Conservation (phyloP, 2,329 filamentous ascomycete species). For the Metarhizium robertsii region DNA sequence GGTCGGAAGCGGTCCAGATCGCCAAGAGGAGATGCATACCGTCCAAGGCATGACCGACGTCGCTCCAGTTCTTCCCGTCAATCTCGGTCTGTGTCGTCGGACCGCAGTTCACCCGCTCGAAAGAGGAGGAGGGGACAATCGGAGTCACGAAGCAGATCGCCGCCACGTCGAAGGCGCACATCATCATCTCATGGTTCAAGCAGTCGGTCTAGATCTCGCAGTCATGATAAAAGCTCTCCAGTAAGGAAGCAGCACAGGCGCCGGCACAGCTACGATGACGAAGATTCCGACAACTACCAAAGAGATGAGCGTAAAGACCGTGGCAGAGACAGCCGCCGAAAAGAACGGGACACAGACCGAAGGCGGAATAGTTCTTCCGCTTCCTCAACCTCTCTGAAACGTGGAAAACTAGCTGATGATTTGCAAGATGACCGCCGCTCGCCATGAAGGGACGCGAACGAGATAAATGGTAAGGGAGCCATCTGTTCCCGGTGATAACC, state of each 20-base stretch:
- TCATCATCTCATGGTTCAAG: slow-evolving; percentile 29
- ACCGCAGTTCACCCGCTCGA: slow-evolving; percentile 30
- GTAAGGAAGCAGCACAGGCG: slow-evolving; percentile 3
- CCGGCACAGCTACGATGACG: slow-evolving; percentile 2
- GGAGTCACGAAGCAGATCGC: slow-evolving; percentile 37
- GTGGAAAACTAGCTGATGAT: slow-evolving; percentile 49
- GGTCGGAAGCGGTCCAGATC: slow-evolving; percentile 32
- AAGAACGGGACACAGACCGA: slow-evolving; percentile 15
- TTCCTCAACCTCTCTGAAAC: slow-evolving; percentile 39
- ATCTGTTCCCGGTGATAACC: background rate
- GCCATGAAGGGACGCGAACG: slow-evolving; percentile 10
- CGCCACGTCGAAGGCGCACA: slow-evolving; percentile 26
- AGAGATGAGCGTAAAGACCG: slow-evolving; percentile 1
- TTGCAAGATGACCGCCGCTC: slow-evolving; percentile 23
- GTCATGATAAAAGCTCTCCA: slow-evolving; percentile 13
- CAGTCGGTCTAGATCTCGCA: slow-evolving; percentile 23
- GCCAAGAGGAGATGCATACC: slow-evolving; percentile 19
- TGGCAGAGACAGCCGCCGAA: slow-evolving; percentile 1
- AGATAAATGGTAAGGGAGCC: background rate
- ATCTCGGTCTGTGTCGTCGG: slow-evolving; percentile 27
- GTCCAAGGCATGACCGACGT: slow-evolving; percentile 14
- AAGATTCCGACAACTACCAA: slow-evolving; percentile 2
- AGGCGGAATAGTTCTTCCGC: slow-evolving; percentile 43
- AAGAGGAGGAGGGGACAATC: slow-evolving; percentile 45
- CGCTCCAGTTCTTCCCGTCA: slow-evolving; percentile 13